Evolutionary conservation across 345 rosid species (phyloP), one percentile per base, ranked within the genome.

Genomic region (Hibiscus trionum): DNA sequence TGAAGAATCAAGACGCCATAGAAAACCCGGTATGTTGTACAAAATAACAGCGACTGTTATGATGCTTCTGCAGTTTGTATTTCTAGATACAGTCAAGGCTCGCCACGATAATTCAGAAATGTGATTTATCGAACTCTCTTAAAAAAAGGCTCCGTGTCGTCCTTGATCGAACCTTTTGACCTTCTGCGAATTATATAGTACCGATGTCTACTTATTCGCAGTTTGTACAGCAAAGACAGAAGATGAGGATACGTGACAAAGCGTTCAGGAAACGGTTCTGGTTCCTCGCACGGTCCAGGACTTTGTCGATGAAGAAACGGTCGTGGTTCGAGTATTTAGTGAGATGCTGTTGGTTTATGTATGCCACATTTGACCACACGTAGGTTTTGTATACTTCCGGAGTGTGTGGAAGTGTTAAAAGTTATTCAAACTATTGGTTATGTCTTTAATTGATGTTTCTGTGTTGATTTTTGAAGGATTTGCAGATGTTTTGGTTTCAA

Each of bases 221-320:
- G 88, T 78, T 76, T 53, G 72, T 67, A 57, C 69, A 65, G 80
- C 66, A 74, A 37, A 52, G 62, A 53, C 61, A 50, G 79, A 52
- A 52, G 76, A 47, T 53, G 80, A 76, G 55, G 74, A 60, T 46
- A 17, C 57, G 53, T 9, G 29, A 39, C 35, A 14, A 44, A 61
- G 63, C 55, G 73, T n/a, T 21, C 7, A 57, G 31, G 69, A 70
- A 49, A 70, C 61, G 29, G 70, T 66, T 76, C 69, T 31, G 44
- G 57, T 68, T 74, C 52, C 42, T 66, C 61, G 29, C 42, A 56
- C 53, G 64, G 46, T 70, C 53, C n/a, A 16, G 72, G 44, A 59
- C 80, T 52, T 42, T 50, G 61, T 42, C 11, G 24, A 19, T 0
- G 73, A 63, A 52, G 63, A 37, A 73, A 47, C 73, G 67, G 47